Base-by-base conservation (phyloP, 2,329 filamentous ascomycete species). In the Stagonosporopsis vannaccii region DNA sequence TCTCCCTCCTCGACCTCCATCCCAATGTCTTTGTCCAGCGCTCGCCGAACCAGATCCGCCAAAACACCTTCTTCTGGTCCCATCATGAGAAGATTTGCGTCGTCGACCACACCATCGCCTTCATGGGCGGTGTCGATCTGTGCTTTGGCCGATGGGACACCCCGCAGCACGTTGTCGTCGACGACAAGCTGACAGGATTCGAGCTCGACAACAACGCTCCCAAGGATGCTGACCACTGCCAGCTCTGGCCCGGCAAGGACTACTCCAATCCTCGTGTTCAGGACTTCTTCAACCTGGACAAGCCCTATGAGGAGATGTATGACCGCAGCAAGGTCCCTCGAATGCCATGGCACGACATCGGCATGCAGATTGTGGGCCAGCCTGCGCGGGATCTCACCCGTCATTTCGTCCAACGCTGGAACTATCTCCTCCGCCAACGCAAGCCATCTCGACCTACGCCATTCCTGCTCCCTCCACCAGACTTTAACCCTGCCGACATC, bases 41-140 rank as follows among this genome's bases (percentile, higher is more conserved):
- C 68, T 98, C 95, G 3, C 95, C 95, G 0, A 97, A 99, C 68
- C 95, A 99, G 77, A 93, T 98, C 78, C 91, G 96, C 71, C 96
- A 99, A 78, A 98, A 98, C 69, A 96, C 97, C 41, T 99, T 99
- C 80, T 99, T 99, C 81, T 99, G 96, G 83, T 95, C 95, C 1
- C 95, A 99, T 73, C 95, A 99, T 77, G 95, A 99, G 75, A 99
- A 99, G 78, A 85, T 99, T n/a, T 94, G 92, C 70, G 87, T 99
- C 36, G 90, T 99, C 17, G 95, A 99, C 73, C 95, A 98, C 71
- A 95, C 94, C 50, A 87, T 98, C 45, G 95, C 94, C 11, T 98
- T 99, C 74, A 88, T 97, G 44, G 95, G 95, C 58, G 95, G 95
- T 32, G 91, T 99, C 60, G 95, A 99, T 79, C 82, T 99, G 20